These are phyloP conservation scores for Pelargonium cotyledonis DNA, from an alignment of 441 rosid species.

Conservation along the genomic window DNA sequence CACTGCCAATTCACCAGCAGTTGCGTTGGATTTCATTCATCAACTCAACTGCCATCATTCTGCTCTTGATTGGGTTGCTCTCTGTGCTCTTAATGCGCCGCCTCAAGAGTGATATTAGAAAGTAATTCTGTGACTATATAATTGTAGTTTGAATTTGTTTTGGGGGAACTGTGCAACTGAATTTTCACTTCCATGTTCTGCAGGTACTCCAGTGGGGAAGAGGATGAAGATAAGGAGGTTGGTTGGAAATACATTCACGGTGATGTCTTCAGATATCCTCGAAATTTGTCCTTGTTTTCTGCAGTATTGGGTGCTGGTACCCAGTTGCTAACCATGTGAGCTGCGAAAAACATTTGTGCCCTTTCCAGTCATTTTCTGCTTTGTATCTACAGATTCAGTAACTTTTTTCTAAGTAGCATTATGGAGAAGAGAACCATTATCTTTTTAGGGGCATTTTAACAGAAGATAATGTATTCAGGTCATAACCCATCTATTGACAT, in stretches of 20 bases:
- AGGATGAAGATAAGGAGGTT: slow-evolving; percentile 69
- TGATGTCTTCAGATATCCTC: slow-evolving; percentile 66
- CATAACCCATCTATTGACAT: too few species aligned
- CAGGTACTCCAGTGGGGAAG: slow-evolving; percentile 58
- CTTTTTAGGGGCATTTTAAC: too few species aligned
- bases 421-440: too few species aligned
- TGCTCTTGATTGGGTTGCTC: slow-evolving; percentile 57
- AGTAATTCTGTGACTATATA: slow-evolving; percentile 29
- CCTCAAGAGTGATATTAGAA: slow-evolving; percentile 61
- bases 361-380: not conserved
- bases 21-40: slow-evolving; percentile 67
- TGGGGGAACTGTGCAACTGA: not conserved
- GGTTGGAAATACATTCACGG: slow-evolving; percentile 72
- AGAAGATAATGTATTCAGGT: too few species aligned
- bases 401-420: too few species aligned
- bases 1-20: slow-evolving; percentile 39
- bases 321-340: slow-evolving; percentile 72
- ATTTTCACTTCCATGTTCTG: slow-evolving; percentile 12
- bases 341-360: slow-evolving; percentile 18
- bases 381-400: not conserved
- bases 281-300: slow-evolving; percentile 54
- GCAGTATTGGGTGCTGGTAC: slow-evolving; percentile 70
- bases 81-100: slow-evolving; percentile 45
- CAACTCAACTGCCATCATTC: slow-evolving; percentile 44
- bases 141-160: slow-evolving; percentile 7